Evolutionary conservation across 345 rosid species (phyloP), one percentile per base, ranked within the genome.

Genomic region (Turritis glabra): DNA sequence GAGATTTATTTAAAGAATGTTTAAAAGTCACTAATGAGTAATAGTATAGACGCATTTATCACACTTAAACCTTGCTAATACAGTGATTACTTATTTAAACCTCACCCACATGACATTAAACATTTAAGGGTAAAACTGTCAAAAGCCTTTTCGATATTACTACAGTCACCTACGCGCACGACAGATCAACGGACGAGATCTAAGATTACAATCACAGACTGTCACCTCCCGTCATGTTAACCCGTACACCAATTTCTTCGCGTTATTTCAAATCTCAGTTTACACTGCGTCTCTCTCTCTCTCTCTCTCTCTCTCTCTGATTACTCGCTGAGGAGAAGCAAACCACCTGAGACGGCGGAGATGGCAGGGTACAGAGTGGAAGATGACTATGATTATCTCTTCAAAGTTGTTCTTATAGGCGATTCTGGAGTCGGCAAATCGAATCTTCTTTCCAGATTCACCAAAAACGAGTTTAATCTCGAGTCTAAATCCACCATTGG

Each of bases 401-500:
- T 84, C 81, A 88, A 88, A 82, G 84, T 86, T 53, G 93, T 88
- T 21, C 71, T 88, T 41, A 88, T 88, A 4, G 90, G 90, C 5
- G 93, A 86, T 73, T 88, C 93, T 3, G 93, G 90, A 3, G 93
- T 88, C 7, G 90, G 90, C 2, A 88, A 88, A 65, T 88, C 93
- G 12, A 88, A 88, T 74, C 80, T 88, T 25, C 80, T 88, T 11
- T 84, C 90, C 10, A 81, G 90, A 61, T 88, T 84, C 80, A 88
- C 89, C 37, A 86, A 84, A 77, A 82, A 88, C 76, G 90, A 88
- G 86, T 88, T 88, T 46, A 88, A 83, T 35, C 84, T 79, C 74
- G 87, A 88, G 84, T 86, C 90, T 43, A 88, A 88, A 79, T 88
- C 93, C 52, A 88, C 93, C 78, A 88, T 88, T 65, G 93, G 93